These are phyloP conservation scores for Cyclocybe cylindracea DNA, from an alignment of 768 basidiomycete genomes.

Conservation along the genomic window DNA sequence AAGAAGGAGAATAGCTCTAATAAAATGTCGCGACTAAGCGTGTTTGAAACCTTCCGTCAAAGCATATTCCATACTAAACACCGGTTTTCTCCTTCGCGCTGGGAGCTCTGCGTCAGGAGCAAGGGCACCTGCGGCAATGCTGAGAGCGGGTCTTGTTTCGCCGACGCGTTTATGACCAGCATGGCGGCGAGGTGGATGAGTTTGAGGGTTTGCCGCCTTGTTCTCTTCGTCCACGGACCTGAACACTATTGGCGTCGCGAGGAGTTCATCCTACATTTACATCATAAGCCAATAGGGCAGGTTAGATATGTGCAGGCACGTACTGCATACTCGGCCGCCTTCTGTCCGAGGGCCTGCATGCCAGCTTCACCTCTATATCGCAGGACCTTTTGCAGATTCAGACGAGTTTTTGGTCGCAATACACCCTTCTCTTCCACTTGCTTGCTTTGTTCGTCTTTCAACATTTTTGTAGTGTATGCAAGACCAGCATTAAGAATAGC, in stretches of 20 bases:
- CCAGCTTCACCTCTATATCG: conserved; percentile 55
- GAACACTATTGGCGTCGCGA: conserved; percentile 63
- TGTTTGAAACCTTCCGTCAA: conserved; percentile 14
- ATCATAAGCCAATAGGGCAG: conserved; percentile 5
- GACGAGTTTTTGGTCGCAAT: conserved; percentile 66
- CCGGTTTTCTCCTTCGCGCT: conserved; percentile 22
- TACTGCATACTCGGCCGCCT: conserved; percentile 69
- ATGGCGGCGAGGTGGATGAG: conserved; percentile 30
- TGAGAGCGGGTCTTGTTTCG: conserved; percentile 55
- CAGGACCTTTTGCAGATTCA: conserved; percentile 76
- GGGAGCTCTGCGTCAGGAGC: conserved; percentile 27
- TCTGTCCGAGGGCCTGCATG: conserved; percentile 47
- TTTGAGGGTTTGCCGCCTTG: conserved; percentile 33
- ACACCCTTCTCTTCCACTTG: conserved; percentile 34
- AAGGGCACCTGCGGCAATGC: conserved; percentile 55
- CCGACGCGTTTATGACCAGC: conserved; percentile 63
- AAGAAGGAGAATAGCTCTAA: too few species aligned
- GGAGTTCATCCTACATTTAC: conserved; percentile 55
- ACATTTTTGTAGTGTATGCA: conserved; percentile 40
- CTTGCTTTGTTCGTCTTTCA: conserved; percentile 50
- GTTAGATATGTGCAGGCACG: conserved; percentile 25
- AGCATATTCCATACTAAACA: conserved; percentile 29
- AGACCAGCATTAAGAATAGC: conserved; percentile 54
- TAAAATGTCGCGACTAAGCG: not conserved
- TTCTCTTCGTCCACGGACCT: conserved; percentile 46